Conservation (phyloP, 495 filamentous ascomycete genomes). For the Neurospora sp. region DNA sequence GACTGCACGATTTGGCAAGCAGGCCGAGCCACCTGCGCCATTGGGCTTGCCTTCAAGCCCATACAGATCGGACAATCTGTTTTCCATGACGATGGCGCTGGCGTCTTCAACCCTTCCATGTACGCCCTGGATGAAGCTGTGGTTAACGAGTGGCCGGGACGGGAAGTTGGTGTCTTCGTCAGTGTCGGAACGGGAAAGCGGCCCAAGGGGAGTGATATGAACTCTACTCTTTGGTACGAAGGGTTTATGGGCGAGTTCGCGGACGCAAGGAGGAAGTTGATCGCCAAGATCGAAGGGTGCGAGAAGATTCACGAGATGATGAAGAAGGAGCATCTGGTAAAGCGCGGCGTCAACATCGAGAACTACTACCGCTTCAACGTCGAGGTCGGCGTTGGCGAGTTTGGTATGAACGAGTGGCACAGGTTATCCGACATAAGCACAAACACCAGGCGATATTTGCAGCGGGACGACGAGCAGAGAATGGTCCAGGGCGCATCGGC, state of each 20-base stretch:
- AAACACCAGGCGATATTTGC: slow-evolving; percentile 76
- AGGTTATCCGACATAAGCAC: slow-evolving; percentile 88
- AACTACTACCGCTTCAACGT: slow-evolving; percentile 98
- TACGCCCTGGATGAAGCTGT: slow-evolving; percentile 81
- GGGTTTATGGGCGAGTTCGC: slow-evolving; percentile 86
- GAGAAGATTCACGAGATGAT: slow-evolving; percentile 84
- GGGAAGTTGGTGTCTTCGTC: slow-evolving; percentile 81
- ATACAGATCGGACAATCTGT: slow-evolving; percentile 87
- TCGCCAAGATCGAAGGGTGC: slow-evolving; percentile 88
- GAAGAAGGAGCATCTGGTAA: slow-evolving; percentile 61
- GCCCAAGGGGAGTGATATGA: slow-evolving; percentile 57
- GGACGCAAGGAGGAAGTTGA: slow-evolving; percentile 73
- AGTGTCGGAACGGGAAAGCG: slow-evolving; percentile 89
- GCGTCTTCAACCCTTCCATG: slow-evolving; percentile 85
- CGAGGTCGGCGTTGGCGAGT: slow-evolving; percentile 93
- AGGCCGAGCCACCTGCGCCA: slow-evolving; percentile 87
- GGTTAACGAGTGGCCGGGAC: slow-evolving; percentile 87
- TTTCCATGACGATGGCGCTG: slow-evolving; percentile 87
- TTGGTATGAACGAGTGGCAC: slow-evolving; percentile 98
- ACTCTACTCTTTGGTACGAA: slow-evolving; percentile 80
- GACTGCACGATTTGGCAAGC: slow-evolving; percentile 95
- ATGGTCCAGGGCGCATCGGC: slow-evolving; percentile 66
- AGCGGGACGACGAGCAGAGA: slow-evolving; percentile 56
- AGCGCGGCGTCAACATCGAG: slow-evolving; percentile 71
- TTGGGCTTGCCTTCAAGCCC: slow-evolving; percentile 87